These are phyloP conservation scores for Phytopythium aichiense DNA, from an alignment of 352 stramenopile species.

Conservation along the genomic window DNA sequence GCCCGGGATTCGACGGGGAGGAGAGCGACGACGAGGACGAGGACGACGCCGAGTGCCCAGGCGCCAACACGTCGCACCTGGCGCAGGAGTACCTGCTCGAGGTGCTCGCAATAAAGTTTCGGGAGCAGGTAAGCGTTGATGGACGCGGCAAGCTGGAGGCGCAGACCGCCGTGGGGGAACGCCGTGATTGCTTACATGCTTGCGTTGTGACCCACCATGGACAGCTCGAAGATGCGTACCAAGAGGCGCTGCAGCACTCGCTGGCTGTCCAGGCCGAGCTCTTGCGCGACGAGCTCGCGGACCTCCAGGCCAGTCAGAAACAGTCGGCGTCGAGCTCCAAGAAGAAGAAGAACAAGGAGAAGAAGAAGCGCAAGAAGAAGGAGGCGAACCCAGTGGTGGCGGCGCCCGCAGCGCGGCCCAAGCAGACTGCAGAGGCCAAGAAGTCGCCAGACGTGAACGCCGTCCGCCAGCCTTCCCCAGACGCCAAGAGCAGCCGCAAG, in stretches of 20 bases:
- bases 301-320: conserved; percentile 61
- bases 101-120: conserved; percentile 75
- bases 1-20: conserved; percentile 29
- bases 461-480: conserved; percentile 2
- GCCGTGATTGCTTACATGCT: not conserved
- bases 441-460: conserved; percentile 19
- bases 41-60: conserved; percentile 61
- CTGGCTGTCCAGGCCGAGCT: conserved; percentile 69
- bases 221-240: conserved; percentile 71
- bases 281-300: conserved; percentile 65
- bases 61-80: conserved; percentile 70
- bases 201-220: conserved; percentile 1
- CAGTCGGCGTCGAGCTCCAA: conserved; percentile 36
- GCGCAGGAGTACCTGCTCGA: conserved; percentile 77
- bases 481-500: conserved; percentile 7
- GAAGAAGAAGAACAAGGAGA: conserved; percentile 79
- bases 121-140: conserved; percentile 49
- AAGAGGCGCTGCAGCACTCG: conserved; percentile 74
- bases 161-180: not conserved
- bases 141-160: not conserved
- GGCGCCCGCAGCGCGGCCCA: not conserved
- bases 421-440: conserved; percentile 12
- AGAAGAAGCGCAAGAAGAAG: conserved; percentile 72
- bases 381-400: conserved; percentile 14
- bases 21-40: conserved; percentile 48